Conservation (phyloP, 306 rosid species). For the Sesbania bispinosa region DNA sequence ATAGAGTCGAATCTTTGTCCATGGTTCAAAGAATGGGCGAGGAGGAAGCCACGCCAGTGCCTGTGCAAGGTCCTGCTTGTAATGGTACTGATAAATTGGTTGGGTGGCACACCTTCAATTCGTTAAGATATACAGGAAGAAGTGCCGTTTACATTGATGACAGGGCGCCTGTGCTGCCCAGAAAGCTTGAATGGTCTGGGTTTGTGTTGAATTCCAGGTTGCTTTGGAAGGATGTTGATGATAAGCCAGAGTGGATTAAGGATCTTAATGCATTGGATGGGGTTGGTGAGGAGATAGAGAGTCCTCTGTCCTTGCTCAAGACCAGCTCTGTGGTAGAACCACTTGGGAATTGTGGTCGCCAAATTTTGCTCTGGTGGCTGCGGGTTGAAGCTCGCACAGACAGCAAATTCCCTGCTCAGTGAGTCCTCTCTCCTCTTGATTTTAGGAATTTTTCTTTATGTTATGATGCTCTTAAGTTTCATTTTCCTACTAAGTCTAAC, state of each 20-base stretch:
- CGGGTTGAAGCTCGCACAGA: constrained; percentile 98
- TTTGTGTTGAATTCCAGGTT: constrained; percentile 87
- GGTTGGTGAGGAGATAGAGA: constrained; percentile 56
- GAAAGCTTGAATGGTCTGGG: constrained; percentile 93
- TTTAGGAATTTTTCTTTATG: not conserved
- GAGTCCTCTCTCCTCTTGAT: constrained; percentile 30
- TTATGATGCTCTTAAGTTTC: not conserved
- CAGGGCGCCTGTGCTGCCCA: constrained; percentile 75
- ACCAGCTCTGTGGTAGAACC: constrained; percentile 81
- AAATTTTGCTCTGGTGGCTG: constrained; percentile 92
- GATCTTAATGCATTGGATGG: constrained; percentile 60
- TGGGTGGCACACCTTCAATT: constrained; percentile 97
- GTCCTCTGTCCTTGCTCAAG: constrained; percentile 82
- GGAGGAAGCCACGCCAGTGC: constrained; percentile 48
- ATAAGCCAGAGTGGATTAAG: constrained; percentile 83
- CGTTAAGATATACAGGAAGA: constrained; percentile 58
- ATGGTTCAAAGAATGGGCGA: constrained; percentile 36
- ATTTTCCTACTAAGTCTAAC: not conserved
- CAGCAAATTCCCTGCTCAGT: constrained; percentile 96
- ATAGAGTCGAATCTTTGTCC: constrained; percentile 35
- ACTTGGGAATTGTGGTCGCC: constrained; percentile 93
- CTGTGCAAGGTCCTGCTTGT: constrained; percentile 98
- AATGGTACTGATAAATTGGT: constrained; percentile 74
- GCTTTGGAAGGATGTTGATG: constrained; percentile 76
- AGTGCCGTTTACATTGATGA: constrained; percentile 81